Evolutionary conservation across 2,329 filamentous ascomycete species (phyloP).

Genomic region (Aureobasidium zeae): DNA sequence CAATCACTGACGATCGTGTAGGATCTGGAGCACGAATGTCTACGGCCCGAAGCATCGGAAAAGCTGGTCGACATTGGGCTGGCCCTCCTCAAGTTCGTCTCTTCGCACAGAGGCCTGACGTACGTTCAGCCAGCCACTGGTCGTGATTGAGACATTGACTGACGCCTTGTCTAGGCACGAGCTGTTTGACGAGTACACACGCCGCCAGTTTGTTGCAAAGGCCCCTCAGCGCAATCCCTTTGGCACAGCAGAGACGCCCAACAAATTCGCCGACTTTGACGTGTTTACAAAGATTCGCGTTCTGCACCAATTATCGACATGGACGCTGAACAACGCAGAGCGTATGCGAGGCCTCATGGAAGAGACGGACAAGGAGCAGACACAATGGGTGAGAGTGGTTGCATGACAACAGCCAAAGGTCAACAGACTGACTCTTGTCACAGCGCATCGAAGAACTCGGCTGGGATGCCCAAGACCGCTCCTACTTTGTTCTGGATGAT

Average conservation of each 20-base stretch:
- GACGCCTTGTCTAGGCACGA: too few relatives aligned
- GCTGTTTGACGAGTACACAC: constrained; percentile 86
- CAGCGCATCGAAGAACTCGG: constrained; percentile 69
- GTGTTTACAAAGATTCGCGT: constrained; percentile 72
- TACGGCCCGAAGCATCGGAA: constrained; percentile 63
- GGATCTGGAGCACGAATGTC: constrained; percentile 82
- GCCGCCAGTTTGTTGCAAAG: constrained; percentile 79
- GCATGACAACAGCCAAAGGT: too few relatives aligned
- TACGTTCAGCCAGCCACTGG: constrained; percentile 41
- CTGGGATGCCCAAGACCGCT: constrained; percentile 78
- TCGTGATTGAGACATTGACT: too few relatives aligned
- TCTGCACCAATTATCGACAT: constrained; percentile 79
- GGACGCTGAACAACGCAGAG: constrained; percentile 81
- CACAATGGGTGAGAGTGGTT: constrained; percentile 80
- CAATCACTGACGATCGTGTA: constrained; percentile 36
- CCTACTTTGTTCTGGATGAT: constrained; percentile 87
- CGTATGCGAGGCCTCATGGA: constrained; percentile 78
- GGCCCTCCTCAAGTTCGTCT: constrained; percentile 81
- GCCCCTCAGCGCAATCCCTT: constrained; percentile 75
- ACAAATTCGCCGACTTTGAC: constrained; percentile 72
- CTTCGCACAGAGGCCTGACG: constrained; percentile 87
- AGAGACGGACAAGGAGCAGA: constrained; percentile 72
- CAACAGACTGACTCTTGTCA: too few relatives aligned
- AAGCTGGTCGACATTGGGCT: constrained; percentile 74
- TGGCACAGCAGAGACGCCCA: constrained; percentile 62